Conservation (phyloP, 352 stramenopile species). For the Phytophthora hybrid region DNA sequence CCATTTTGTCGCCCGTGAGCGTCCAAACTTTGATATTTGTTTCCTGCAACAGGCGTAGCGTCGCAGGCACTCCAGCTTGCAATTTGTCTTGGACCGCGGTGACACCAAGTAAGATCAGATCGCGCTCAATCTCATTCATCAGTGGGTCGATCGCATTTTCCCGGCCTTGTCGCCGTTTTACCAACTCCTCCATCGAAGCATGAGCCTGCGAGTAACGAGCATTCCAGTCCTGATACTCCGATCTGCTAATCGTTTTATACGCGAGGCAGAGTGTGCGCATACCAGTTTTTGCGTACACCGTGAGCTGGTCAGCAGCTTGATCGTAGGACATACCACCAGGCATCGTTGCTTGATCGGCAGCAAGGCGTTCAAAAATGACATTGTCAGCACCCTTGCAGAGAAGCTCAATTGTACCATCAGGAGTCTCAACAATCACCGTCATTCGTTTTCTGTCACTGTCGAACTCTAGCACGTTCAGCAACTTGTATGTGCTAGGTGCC, state of each 20-base stretch:
- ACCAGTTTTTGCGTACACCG: conserved; percentile 68
- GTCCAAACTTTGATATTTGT: conserved; percentile 96
- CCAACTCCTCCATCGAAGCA: conserved; percentile 74
- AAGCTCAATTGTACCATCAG: conserved; percentile 62
- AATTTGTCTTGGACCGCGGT: conserved; percentile 95
- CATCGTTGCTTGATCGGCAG: conserved; percentile 35
- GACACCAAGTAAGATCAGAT: conserved; percentile 84
- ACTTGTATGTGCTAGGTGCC: conserved; percentile 72
- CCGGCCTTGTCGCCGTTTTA: conserved; percentile 70
- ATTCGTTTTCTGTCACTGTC: conserved; percentile 98
- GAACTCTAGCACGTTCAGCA: conserved; percentile 97
- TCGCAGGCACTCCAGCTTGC: conserved; percentile 90
- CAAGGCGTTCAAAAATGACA: conserved; percentile 80
- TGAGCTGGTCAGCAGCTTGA: conserved; percentile 60
- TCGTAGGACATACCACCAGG: conserved; percentile 31
- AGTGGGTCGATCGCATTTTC: conserved; percentile 77
- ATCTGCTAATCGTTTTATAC: conserved; percentile 62
- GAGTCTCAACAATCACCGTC: conserved; percentile 94
- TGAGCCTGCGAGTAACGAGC: conserved; percentile 59
- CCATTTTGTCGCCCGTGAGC: conserved; percentile 95
- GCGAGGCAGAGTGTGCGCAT: conserved; percentile 86
- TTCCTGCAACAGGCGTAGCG: conserved; percentile 83
- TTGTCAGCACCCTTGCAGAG: conserved; percentile 87
- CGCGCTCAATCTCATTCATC: conserved; percentile 86
- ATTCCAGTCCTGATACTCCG: conserved; percentile 70